Evolutionary conservation across 768 basidiomycete genomes (phyloP), one percentile per base, ranked within the genome.

Genomic region (Lentinula sp.): DNA sequence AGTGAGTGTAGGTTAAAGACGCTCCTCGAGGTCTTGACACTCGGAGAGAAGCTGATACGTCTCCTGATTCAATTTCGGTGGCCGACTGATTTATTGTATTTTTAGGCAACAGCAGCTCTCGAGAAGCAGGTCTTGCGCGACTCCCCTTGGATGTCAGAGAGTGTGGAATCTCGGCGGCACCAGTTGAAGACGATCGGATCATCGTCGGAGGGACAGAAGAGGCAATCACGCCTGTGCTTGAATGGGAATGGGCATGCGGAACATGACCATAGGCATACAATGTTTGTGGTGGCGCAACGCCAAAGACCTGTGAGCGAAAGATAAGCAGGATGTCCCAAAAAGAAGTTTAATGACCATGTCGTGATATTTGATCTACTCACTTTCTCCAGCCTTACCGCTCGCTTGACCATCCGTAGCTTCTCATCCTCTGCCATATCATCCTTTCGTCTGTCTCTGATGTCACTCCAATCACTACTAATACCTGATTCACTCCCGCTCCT

Each of bases 371-470:
- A 21, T 16, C 9, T 43, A 69, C 79, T 34, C 59, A 89, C 91
- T 84, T 89, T 88, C 73, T 93, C 90, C 90, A 94, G 93, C 74
- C 93, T 94, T 68, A 86, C 79, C 42, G 90, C 91, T 55, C 92
- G 75, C 53, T 85, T 80, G 50, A 94, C 90, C 67, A 89, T 89
- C 68, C 88, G 81, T 13, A 88, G 87, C 75, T 91, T 91, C 69
- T 93, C 90, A 64, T 75, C 78, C 32, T 84, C 84, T 66, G 85
- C 80, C 52, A 93, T 78, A 61, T 89, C 87, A 69, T 85, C 87
- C 71, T 83, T 88, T 46, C 85, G 70, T 35, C 88, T 78, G 63
- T 90, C 88, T 42, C 82, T 69, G 37, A 82, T 79, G 54, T 83
- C 82, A 10, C 74, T 73, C 84, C 83, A 84, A 3, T 72, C 69